phyloP scores from a whole-genome alignment of 176 grass and related monocot species.

The Eremochloa ophiuroides region DNA sequence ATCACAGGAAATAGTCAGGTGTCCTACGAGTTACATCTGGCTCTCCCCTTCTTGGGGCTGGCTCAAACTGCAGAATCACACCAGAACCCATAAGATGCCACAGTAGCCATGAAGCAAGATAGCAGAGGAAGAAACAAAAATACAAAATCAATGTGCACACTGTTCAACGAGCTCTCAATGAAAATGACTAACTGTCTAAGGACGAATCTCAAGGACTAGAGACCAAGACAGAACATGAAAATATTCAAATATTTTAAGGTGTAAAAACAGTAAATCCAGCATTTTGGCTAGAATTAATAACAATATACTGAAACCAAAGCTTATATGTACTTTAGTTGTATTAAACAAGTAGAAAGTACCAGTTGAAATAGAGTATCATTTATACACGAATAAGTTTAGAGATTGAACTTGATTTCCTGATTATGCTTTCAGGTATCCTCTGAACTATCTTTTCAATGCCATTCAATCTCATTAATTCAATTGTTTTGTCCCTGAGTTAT shows the following conservation, averaged over 20 bases:
- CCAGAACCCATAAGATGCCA: neutral
- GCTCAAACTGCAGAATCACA: constrained; percentile 59
- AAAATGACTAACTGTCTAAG: neutral
- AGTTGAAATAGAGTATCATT: too few species aligned
- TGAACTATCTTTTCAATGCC: neutral
- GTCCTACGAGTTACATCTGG: constrained; percentile 94
- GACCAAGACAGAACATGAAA: neutral
- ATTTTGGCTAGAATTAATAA: neutral
- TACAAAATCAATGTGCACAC: neutral
- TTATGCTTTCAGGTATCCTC: neutral
- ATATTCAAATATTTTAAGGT: neutral
- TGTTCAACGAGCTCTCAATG: neutral
- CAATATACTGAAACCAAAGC: too few species aligned
- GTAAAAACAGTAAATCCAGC: neutral
- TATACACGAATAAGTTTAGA: too few species aligned
- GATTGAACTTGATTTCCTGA: too few species aligned
- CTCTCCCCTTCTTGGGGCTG: constrained; percentile 89
- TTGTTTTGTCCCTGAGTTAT: too few species aligned
- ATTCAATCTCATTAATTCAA: neutral
- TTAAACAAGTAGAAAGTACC: too few species aligned
- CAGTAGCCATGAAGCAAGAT: neutral
- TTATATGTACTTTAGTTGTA: too few species aligned
- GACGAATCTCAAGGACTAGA: neutral
- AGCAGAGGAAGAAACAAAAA: neutral
- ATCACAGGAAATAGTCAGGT: constrained; percentile 90